These are phyloP conservation scores for Sanghuangporus weigelae DNA, from an alignment of 1,284 basidiomycete species.

Conservation along the genomic window DNA sequence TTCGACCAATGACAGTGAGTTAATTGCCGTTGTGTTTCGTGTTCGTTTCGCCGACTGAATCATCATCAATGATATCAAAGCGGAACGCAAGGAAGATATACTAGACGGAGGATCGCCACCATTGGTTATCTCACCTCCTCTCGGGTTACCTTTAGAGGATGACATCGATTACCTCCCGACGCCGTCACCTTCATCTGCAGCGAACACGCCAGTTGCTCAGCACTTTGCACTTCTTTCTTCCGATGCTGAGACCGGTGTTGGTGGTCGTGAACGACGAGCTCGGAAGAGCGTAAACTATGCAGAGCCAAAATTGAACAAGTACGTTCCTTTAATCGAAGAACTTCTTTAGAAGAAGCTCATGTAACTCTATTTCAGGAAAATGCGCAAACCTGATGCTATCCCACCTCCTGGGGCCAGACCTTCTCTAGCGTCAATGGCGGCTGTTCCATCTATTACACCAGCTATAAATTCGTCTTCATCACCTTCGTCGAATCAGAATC, in stretches of 20 bases:
- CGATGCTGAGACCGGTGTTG: constrained; percentile 28
- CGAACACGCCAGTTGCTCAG: constrained; percentile 39
- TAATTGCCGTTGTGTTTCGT: not conserved
- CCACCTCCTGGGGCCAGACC: constrained; percentile 31
- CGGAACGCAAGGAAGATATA: not conserved
- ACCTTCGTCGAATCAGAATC: not conserved
- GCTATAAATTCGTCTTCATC: not conserved
- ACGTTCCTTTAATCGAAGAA: constrained; percentile 28
- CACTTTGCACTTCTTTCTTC: constrained; percentile 31
- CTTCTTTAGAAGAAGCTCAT: constrained; percentile 6
- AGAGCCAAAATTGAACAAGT: constrained; percentile 88
- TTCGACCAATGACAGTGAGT: constrained; percentile 30
- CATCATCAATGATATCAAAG: not conserved
- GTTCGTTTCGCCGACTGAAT: not conserved
- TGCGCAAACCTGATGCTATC: constrained; percentile 76
- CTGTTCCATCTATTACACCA: constrained; percentile 4
- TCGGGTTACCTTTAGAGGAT: constrained; percentile 2
- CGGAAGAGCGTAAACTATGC: constrained; percentile 85
- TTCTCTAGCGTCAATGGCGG: constrained; percentile 32
- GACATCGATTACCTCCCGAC: constrained; percentile 34
- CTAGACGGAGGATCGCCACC: not conserved
- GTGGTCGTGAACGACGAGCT: constrained; percentile 60
- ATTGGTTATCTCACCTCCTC: constrained; percentile 3
- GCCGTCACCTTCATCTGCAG: constrained; percentile 35
- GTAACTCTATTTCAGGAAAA: constrained; percentile 56